These are phyloP conservation scores for Hanseniaspora thailandica DNA, from an alignment of 805 yeast species.

Conservation along the genomic window DNA sequence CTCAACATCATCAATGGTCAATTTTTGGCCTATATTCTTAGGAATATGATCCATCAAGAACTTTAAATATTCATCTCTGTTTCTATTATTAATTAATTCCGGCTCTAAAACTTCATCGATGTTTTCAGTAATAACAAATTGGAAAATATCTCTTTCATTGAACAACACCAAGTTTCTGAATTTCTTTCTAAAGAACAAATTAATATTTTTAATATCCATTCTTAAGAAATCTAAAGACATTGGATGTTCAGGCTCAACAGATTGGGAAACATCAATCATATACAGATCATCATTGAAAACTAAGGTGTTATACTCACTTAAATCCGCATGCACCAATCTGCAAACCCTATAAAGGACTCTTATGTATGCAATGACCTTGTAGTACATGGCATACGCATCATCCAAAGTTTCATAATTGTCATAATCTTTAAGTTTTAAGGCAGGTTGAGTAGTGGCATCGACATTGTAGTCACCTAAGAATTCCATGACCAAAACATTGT, in stretches of 20 bases:
- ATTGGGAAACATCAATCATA: constrained; percentile 92
- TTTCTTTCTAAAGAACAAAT: constrained; percentile 61
- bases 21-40: constrained; percentile 45
- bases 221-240: constrained; percentile 88
- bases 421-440: constrained; percentile 82
- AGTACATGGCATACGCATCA: constrained; percentile 56
- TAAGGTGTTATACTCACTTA: constrained; percentile 86
- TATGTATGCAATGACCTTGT: constrained; percentile 72
- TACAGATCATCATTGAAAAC: constrained; percentile 68
- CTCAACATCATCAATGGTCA: constrained; percentile 41
- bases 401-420: constrained; percentile 36
- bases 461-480: constrained; percentile 46
- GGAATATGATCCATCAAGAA: constrained; percentile 32
- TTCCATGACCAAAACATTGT: constrained; percentile 92
- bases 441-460: constrained; percentile 34
- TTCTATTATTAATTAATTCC: constrained; percentile 30
- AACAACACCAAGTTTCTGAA: constrained; percentile 58
- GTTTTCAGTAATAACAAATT: constrained; percentile 50
- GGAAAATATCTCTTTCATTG: constrained; percentile 72
- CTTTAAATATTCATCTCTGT: constrained; percentile 22
- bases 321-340: constrained; percentile 88
- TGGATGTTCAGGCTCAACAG: constrained; percentile 96
- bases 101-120: constrained; percentile 19
- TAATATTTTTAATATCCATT: constrained; percentile 95
- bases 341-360: constrained; percentile 79